Percentiles rank a stretch among this genome's conserved stretches.
phyloP scores from a whole-genome alignment of 345 rosid species.

The Raphanus sativus region DNA sequence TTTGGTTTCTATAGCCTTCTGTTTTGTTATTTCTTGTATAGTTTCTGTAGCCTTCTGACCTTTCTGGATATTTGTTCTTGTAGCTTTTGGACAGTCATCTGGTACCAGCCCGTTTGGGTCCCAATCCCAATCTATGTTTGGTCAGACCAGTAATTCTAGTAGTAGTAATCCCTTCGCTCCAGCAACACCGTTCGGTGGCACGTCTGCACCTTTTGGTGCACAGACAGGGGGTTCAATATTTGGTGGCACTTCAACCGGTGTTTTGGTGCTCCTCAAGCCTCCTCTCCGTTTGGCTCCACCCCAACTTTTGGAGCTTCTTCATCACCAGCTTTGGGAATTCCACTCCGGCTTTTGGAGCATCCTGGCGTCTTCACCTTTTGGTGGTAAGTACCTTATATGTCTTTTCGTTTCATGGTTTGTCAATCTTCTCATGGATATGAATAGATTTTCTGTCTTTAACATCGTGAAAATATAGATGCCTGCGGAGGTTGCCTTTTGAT shows the following conservation, averaged over 20 bases:
- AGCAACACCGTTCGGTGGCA: constrained; percentile 69
- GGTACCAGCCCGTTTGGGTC: constrained; percentile 78
- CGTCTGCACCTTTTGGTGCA: constrained; percentile 71
- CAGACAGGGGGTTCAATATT: constrained; percentile 80
- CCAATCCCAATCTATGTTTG: constrained; percentile 70
- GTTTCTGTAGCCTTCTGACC: constrained; percentile 2
- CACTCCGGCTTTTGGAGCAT: constrained; percentile 66
- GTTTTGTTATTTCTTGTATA: not conserved
- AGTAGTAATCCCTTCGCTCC: constrained; percentile 82
- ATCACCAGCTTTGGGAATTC: constrained; percentile 79
- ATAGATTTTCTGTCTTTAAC: constrained; percentile 4
- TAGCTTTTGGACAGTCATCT: constrained; percentile 90
- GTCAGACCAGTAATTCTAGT: constrained; percentile 65
- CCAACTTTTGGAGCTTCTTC: constrained; percentile 74
- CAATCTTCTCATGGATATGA: not conserved
- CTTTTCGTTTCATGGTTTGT: not conserved
- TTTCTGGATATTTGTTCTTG: not conserved
- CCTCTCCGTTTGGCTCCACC: constrained; percentile 67
- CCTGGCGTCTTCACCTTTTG: constrained; percentile 79
- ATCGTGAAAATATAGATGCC: not conserved
- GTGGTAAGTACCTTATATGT: constrained; percentile 50
- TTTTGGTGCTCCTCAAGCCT: constrained; percentile 70
- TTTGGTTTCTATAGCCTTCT: not conserved
- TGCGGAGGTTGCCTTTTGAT: constrained; percentile 1
- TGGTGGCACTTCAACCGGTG: constrained; percentile 91